Evolutionary conservation across 768 basidiomycete species (phyloP).

Genomic region (Lactarius quietus): DNA sequence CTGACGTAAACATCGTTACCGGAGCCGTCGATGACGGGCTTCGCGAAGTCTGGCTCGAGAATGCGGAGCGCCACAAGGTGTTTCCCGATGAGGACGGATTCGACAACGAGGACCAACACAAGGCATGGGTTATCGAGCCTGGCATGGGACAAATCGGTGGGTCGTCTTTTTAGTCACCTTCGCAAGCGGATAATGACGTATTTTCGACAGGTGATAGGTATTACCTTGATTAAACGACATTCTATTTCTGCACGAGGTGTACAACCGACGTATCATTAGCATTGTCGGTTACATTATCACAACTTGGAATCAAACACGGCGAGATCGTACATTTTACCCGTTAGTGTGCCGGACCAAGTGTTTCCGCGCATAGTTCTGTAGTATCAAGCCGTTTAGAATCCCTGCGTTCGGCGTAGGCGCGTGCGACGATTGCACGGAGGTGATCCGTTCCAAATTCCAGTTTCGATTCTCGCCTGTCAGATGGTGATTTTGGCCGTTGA

Average conservation of each 20-base stretch:
- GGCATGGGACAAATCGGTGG: constrained; percentile 87
- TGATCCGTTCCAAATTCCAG: not conserved
- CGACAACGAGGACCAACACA: constrained; percentile 42
- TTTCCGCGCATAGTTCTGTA: not conserved
- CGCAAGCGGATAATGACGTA: not conserved
- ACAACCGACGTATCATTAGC: not conserved
- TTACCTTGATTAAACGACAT: constrained; percentile 31
- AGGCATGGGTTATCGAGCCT: constrained; percentile 81
- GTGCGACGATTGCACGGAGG: not conserved
- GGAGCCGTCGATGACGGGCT: constrained; percentile 79
- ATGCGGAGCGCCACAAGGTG: constrained; percentile 42
- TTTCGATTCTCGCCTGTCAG: not conserved
- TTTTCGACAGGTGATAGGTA: constrained; percentile 39
- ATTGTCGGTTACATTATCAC: too few relatives aligned
- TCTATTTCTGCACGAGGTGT: not conserved
- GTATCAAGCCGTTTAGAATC: not conserved
- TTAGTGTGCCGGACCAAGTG: not conserved
- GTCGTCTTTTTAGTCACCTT: constrained; percentile 22
- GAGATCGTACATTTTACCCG: not conserved
- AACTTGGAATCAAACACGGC: too few relatives aligned
- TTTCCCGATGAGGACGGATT: constrained; percentile 28
- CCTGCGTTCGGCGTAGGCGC: not conserved
- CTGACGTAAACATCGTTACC: constrained; percentile 77
- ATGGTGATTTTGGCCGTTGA: not conserved
- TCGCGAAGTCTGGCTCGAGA: constrained; percentile 68